Conservation (phyloP, 2,329 filamentous ascomycete genomes). For the Botryotinia narcissicola region DNA sequence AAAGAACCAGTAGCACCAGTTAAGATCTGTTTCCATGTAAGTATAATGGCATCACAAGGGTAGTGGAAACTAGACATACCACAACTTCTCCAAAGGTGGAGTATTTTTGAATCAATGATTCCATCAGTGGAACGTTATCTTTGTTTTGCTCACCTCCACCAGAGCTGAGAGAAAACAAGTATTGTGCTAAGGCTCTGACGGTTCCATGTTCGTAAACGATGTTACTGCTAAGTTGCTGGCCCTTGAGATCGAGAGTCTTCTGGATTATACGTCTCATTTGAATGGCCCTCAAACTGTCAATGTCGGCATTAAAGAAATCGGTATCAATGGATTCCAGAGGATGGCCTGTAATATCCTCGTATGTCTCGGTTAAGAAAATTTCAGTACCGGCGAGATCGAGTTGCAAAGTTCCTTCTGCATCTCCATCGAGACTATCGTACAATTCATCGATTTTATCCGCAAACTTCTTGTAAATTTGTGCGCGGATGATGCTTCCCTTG, state of each 20-base stretch:
- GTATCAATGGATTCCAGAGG: slow-evolving; percentile 40
- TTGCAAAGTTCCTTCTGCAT: slow-evolving; percentile 25
- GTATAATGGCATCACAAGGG: slow-evolving; percentile 16
- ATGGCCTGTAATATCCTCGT: slow-evolving; percentile 23
- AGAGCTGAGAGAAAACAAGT: slow-evolving; percentile 43
- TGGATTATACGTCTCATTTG: slow-evolving; percentile 53
- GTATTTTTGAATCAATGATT: slow-evolving; percentile 46
- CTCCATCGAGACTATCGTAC: slow-evolving; percentile 39
- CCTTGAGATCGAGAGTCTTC: slow-evolving; percentile 49
- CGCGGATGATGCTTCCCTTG: slow-evolving; percentile 53
- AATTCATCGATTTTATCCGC: slow-evolving; percentile 44
- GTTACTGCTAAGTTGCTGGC: slow-evolving; percentile 51
- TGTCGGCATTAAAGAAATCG: slow-evolving; percentile 58
- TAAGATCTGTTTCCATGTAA: slow-evolving; percentile 42
- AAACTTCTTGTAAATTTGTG: slow-evolving; percentile 48
- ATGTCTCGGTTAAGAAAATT: slow-evolving; percentile 31
- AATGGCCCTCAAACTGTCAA: slow-evolving; percentile 59
- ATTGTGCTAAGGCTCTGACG: slow-evolving; percentile 45
- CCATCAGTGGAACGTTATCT: slow-evolving; percentile 44
- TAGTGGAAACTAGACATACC: slow-evolving; percentile 6
- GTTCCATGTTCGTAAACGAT: slow-evolving; percentile 58
- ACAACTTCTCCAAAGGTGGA: slow-evolving; percentile 38
- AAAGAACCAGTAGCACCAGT: slow-evolving; percentile 67
- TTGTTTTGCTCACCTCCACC: slow-evolving; percentile 39
- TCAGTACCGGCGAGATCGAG: slow-evolving; percentile 38